Base-by-base conservation (phyloP, 805 yeast genomes). In the Candida fluviatilis region DNA sequence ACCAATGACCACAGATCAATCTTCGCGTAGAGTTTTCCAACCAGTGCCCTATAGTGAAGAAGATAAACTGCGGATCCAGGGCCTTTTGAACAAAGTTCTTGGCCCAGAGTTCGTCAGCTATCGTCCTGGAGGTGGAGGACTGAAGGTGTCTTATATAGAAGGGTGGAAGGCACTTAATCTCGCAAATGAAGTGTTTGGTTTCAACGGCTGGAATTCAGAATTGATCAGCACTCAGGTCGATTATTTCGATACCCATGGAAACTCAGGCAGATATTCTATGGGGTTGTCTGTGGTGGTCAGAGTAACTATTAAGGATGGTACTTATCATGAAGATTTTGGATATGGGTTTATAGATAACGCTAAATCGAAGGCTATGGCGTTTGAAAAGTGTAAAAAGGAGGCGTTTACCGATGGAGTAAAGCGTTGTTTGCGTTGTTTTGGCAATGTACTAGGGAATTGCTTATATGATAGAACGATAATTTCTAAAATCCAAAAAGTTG, bases 361-460 rank as follows among this genome's bases (percentile, higher is more conserved):
- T 31, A 74, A 77, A 35, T 70, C 80, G 16, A 81, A 77, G 54
- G 82, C 83, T 2, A 75, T 76, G 63, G 91, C 95, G 0, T 82
- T 75, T 55, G 87, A 79, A 38, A 88, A 85, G 54, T 84, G 95
- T 40, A 81, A 79, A 55, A 85, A 87, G 50, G 93, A 84, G 50
- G 93, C 95, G 0, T 75, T 82, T n/a, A 84, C 90, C 0, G 90
- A 85, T 57, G 96, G 85, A 0, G 60, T 84, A 40, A 89, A 88
- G 59, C 68, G 93, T 35, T 82, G 91, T 11, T 65, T 90, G 37
- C 66, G 95, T 44, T 80, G 83, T 46, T 86, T 88, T 52, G 95
- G 95, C 27, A 77, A 82, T 47, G 80, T 85, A 0, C 60, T 85
- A 52, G 95, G 95, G 1, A 85, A 85, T 51, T 85, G 95, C 59